Evolutionary conservation across 2,329 filamentous ascomycete genomes (phyloP).

Genomic region (Aspergillus spinulosporus): DNA sequence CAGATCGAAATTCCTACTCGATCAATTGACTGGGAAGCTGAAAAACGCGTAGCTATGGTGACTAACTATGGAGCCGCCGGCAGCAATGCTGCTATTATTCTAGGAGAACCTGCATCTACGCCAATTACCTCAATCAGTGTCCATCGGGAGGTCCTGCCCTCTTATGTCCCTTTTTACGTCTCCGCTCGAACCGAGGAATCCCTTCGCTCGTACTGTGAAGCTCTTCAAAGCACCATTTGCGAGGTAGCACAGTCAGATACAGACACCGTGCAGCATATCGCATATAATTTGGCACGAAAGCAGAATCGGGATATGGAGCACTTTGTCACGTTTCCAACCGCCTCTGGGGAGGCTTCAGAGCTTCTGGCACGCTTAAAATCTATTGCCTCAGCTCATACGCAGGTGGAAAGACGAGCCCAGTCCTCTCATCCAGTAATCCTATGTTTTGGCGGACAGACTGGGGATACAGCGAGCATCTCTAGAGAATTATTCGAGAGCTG

Average conservation of each 20-base stretch:
- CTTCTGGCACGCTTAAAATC: background rate
- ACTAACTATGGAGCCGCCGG: conserved; percentile 17
- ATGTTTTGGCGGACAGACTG: background rate
- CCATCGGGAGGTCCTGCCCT: no score
- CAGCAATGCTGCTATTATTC: conserved; percentile 11
- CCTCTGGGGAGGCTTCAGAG: background rate
- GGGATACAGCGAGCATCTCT: background rate
- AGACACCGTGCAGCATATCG: background rate
- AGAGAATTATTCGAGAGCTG: no score
- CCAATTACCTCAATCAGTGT: background rate
- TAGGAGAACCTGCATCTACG: background rate
- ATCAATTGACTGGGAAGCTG: background rate
- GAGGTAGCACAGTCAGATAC: background rate
- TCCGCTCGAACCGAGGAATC: background rate
- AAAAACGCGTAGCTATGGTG: background rate
- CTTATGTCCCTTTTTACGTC: background rate
- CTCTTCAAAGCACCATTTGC: background rate
- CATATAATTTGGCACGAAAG: background rate
- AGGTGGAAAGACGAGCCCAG: background rate
- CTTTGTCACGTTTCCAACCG: background rate
- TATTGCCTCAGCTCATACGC: background rate
- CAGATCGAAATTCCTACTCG: background rate
- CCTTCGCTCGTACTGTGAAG: background rate
- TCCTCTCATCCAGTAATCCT: background rate
- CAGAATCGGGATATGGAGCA: background rate